phyloP scores from a whole-genome alignment of 2,329 filamentous ascomycete species.

The Thielaviopsis musarum region DNA sequence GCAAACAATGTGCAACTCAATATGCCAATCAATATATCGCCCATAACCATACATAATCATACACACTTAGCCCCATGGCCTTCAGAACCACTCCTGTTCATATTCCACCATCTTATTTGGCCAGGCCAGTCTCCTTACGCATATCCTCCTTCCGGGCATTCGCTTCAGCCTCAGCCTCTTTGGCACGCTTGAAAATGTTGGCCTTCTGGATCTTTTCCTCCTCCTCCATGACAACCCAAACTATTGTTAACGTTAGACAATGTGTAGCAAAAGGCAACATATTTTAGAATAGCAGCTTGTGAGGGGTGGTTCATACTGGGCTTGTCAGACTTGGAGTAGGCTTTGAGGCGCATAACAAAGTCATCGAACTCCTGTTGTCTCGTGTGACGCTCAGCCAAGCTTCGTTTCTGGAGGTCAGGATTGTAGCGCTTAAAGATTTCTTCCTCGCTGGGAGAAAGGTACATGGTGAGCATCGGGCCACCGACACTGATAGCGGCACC shows the following conservation, averaged over 20 bases:
- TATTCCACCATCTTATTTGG: conserved; percentile 15
- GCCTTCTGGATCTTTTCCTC: conserved; percentile 27
- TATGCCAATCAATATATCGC: neutral
- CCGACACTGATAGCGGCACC: conserved; percentile 58
- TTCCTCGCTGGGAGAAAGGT: conserved; percentile 69
- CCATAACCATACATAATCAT: neutral
- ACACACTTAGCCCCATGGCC: neutral
- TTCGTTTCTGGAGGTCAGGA: conserved; percentile 79
- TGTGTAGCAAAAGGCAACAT: neutral
- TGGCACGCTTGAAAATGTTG: conserved; percentile 20
- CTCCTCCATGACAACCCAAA: conserved; percentile 35
- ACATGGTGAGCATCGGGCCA: conserved; percentile 70
- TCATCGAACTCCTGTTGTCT: conserved; percentile 76
- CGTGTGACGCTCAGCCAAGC: conserved; percentile 60
- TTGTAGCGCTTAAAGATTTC: conserved; percentile 87
- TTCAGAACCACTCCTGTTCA: neutral
- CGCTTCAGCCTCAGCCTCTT: conserved; percentile 24
- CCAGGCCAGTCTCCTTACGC: conserved; percentile 30
- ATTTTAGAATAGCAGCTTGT: neutral
- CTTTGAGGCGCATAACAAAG: conserved; percentile 69
- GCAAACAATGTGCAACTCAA: neutral
- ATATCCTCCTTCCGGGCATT: conserved; percentile 30
- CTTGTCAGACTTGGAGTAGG: conserved; percentile 81
- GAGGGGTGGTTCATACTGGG: conserved; percentile 45
- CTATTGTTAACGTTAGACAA: conserved; percentile 17